Evolutionary conservation across 108 stramenopile genomes (phyloP).

Genomic region (Stephanodiscus minutulus): DNA sequence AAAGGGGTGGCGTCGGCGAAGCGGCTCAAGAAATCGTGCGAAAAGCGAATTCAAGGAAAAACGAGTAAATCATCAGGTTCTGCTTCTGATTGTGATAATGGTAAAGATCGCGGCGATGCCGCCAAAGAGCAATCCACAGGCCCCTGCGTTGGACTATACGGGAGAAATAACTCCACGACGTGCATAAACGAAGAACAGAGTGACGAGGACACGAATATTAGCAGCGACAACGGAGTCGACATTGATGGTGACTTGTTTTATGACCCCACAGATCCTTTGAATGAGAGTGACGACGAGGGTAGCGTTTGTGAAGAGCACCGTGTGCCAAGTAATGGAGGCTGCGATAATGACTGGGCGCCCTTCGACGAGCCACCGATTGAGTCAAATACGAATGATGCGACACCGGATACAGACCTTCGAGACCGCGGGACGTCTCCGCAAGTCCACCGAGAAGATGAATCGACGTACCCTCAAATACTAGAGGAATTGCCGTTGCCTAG

Average conservation of each 20-base stretch:
- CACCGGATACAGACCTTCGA: neutral
- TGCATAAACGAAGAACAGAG: slow-evolving; percentile 3
- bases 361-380: slow-evolving; percentile 51
- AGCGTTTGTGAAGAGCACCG: slow-evolving; percentile 17
- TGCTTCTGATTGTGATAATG: neutral
- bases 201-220: slow-evolving; percentile 10
- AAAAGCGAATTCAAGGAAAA: slow-evolving; percentile 53
- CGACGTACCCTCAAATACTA: slow-evolving; percentile 64
- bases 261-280: slow-evolving; percentile 59
- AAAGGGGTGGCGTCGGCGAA: slow-evolving; percentile 27
- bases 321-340: slow-evolving; percentile 10
- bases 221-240: slow-evolving; percentile 28
- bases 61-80: neutral
- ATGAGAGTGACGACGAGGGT: slow-evolving; percentile 68
- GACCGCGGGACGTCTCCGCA: neutral
- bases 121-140: neutral
- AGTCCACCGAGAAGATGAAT: slow-evolving; percentile 20
- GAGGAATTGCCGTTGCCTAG: slow-evolving; percentile 90
- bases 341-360: slow-evolving; percentile 47
- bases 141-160: neutral
- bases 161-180: neutral
- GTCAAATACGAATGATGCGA: neutral
- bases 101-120: neutral
- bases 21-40: slow-evolving; percentile 68
- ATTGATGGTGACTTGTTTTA: slow-evolving; percentile 85